These are phyloP conservation scores for Calonectria pseudoreteaudii DNA, from an alignment of 2,329 filamentous ascomycete genomes.

Conservation along the genomic window DNA sequence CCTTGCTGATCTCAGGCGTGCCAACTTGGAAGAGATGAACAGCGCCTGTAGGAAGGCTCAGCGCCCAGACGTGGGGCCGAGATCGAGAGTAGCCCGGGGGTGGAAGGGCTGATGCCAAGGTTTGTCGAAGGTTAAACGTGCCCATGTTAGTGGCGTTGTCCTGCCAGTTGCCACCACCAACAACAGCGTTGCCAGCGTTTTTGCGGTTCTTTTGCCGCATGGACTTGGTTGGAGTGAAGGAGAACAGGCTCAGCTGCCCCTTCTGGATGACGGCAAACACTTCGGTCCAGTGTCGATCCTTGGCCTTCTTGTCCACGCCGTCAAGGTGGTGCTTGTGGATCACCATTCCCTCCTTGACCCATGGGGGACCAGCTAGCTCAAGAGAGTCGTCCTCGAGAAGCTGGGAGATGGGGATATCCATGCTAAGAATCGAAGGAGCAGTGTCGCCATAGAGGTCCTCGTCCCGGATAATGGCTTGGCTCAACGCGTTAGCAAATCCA, in stretches of 20 bases:
- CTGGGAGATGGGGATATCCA: constrained; percentile 69
- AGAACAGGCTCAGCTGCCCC: constrained; percentile 93
- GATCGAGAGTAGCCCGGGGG: constrained; percentile 92
- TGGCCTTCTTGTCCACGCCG: constrained; percentile 88
- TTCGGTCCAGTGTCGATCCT: constrained; percentile 93
- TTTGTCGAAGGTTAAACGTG: constrained; percentile 89
- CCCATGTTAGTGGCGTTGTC: constrained; percentile 93
- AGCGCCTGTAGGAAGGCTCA: constrained; percentile 90
- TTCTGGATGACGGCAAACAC: constrained; percentile 97
- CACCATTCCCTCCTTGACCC: constrained; percentile 96
- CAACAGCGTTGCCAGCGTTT: constrained; percentile 64
- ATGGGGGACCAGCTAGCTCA: constrained; percentile 92
- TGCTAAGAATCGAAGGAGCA: constrained; percentile 65
- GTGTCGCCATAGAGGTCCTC: constrained; percentile 71
- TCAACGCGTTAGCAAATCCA: constrained; percentile 95
- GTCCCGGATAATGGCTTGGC: constrained; percentile 95
- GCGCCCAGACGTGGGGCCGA: constrained; percentile 91
- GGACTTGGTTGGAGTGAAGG: constrained; percentile 87
- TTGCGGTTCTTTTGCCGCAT: constrained; percentile 74
- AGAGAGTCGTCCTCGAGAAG: constrained; percentile 93
- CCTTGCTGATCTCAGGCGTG: constrained; percentile 91
- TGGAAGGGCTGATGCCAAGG: constrained; percentile 89
- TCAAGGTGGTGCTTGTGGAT: constrained; percentile 98
- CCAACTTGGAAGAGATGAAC: constrained; percentile 99
- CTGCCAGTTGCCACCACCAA: constrained; percentile 98